Base-by-base conservation (phyloP, 208 protist genomes). In the Naegleria gruberi region DNA sequence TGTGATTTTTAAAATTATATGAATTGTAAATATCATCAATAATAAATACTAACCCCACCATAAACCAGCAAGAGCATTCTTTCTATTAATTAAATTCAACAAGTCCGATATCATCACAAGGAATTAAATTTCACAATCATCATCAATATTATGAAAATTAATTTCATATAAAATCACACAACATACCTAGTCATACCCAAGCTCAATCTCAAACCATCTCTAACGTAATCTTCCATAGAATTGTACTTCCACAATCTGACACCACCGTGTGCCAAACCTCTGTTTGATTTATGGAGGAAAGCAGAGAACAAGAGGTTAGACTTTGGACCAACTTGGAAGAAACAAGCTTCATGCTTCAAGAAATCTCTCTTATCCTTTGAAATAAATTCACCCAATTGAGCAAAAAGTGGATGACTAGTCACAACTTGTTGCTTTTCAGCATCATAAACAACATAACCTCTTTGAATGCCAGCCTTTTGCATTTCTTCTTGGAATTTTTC, bases 391-490 rank as follows among this genome's bases (percentile, higher is more conserved):
- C 40, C 77, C 37, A 83, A 44, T 19, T 83, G 15, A 23, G 12
- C 77, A 83, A 83, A 83, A 7, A 83, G 12, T 41, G 77, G 77
- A 44, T 83, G 77, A 44, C 37, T 44, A 83, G 77, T 44, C 7
- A 44, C 44, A 12, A 23, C 23, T 10, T 41, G 42, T 4, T 83
- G 42, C 15, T 41, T 23, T 23, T 83, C 44, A 6, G 77, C n/a
- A 44, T 83, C 77, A 83, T 83, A 44, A 43, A 83, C 77, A 40
- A 83, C n/a, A 44, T 83, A 83, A 44, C 40, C 77, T 44, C 77
- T 41, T 83, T 17, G 12, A 41, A 83, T 44, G 17, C 77, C 77
- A 19, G 12, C 40, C 77, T 83, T 83, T 83, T 83, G 12, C 77
- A 83, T 83, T 41, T 41, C 77, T 23, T 83, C 77, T 41, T 44